Evolutionary conservation across 2,329 filamentous ascomycete genomes (phyloP).

Genomic region (Colletotrichum horii): DNA sequence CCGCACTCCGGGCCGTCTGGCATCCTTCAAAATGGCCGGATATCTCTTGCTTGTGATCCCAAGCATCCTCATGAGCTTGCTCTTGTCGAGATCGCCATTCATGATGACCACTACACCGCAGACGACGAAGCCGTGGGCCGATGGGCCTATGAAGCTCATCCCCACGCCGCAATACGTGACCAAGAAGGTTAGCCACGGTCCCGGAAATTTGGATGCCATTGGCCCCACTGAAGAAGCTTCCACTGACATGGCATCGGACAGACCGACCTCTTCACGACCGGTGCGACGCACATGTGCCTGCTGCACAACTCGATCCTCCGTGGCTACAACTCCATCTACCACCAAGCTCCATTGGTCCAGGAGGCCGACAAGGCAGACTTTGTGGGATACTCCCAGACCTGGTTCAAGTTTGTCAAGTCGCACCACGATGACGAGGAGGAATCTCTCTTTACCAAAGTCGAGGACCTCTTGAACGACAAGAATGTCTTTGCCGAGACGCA

Average conservation of each 20-base stretch:
- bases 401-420: slow-evolving; percentile 63
- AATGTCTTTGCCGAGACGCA: slow-evolving; percentile 57
- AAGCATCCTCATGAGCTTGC: slow-evolving; percentile 33
- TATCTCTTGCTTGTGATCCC: slow-evolving; percentile 31
- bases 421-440: slow-evolving; percentile 67
- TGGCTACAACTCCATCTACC: slow-evolving; percentile 68
- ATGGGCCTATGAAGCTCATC: slow-evolving; percentile 59
- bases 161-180: slow-evolving; percentile 58
- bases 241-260: slow-evolving; percentile 27
- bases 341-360: slow-evolving; percentile 59
- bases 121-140: slow-evolving; percentile 52
- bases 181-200: slow-evolving; percentile 44
- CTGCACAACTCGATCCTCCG: slow-evolving; percentile 68
- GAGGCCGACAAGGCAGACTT: slow-evolving; percentile 61
- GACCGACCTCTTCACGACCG: slow-evolving; percentile 63
- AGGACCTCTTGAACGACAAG: slow-evolving; percentile 55
- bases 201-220: not conserved
- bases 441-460: slow-evolving; percentile 60
- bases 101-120: slow-evolving; percentile 37
- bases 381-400: slow-evolving; percentile 61
- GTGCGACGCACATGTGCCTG: slow-evolving; percentile 66
- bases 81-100: slow-evolving; percentile 39
- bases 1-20: not conserved
- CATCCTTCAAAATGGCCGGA: slow-evolving; percentile 16
- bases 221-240: not conserved